Evolutionary conservation across 495 filamentous ascomycete genomes (phyloP), one percentile per base, ranked within the genome.

Genomic region (Penicillium nucicola): DNA sequence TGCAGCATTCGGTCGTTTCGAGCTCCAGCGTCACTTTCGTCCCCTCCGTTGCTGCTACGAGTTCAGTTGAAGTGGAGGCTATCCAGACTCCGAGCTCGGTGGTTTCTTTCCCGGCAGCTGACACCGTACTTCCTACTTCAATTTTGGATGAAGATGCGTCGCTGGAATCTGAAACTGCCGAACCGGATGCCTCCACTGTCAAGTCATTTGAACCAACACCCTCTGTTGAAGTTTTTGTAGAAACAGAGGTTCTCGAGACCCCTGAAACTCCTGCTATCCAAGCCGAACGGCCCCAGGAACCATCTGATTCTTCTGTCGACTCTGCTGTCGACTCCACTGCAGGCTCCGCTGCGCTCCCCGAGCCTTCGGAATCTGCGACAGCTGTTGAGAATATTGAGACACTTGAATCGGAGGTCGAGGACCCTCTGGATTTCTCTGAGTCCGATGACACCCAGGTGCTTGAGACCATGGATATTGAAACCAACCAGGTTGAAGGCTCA

Each of bases 21-120:
- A 50, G 31, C 20, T 25, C 58, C 18, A 52, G 46, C 36, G 20
- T 45, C 17, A 20, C 48, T 13, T 8, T 50, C 11, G 42, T 44
- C 3, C 23, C 41, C 11, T 47, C 44, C 15, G 12, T 31, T 5
- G 22, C 30, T 10, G 9, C 15, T 7, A 13, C 14, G 13, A 33
- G 11, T 9, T 28, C 28, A 11, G 36, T 12, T 8, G 25, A 6
- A n/a, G 13, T 17, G 12, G 13, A 11, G 7, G 12, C 17, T 2
- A 19, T 12, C 3, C 4, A 5, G 3, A 23, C 35, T 1, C 30
- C 18, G 35, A 33, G 12, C 8, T 39, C 43, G 11, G 7, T 19
- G n/a, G 20, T 0, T 5, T 12, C 15, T 8, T 0, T 31, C 7
- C 25, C 13, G 20, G 7, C 18, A 1, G 11, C 18, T 15, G 33